phyloP scores from a whole-genome alignment of 2,329 filamentous ascomycete species.

The Didymella sp. region DNA sequence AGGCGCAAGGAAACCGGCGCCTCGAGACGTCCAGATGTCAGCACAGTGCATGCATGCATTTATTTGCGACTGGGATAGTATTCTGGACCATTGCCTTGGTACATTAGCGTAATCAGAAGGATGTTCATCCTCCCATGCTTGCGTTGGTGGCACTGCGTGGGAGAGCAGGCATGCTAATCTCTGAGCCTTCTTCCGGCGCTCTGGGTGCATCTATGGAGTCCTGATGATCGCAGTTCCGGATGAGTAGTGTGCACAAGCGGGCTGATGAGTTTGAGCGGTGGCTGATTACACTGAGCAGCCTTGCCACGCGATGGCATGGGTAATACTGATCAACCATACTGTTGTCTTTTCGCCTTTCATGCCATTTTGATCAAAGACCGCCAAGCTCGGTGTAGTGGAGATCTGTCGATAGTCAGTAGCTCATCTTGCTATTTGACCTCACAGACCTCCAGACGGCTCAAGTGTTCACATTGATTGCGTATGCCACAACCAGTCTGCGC shows the following conservation, averaged over 20 bases:
- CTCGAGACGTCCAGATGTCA: not conserved
- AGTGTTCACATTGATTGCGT: no score
- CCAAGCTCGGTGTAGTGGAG: no score
- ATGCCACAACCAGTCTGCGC: no score
- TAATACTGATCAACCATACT: no score
- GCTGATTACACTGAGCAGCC: not conserved
- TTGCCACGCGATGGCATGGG: not conserved
- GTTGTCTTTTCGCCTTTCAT: no score
- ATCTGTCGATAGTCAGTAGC: no score
- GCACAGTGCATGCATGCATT: not conserved
- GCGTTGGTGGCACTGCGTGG: not conserved
- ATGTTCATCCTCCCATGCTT: not conserved
- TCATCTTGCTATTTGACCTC: no score
- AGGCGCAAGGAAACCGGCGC: not conserved
- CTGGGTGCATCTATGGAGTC: not conserved
- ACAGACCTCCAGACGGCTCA: no score
- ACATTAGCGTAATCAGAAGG: not conserved
- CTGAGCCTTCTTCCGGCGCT: not conserved
- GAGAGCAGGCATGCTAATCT: not conserved
- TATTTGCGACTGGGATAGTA: not conserved
- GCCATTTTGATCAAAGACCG: no score
- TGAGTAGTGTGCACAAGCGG: not conserved
- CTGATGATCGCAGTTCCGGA: not conserved
- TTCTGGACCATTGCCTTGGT: not conserved
- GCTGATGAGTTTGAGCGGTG: not conserved